Percentiles rank a stretch among this genome's conserved stretches.
Evolutionary conservation across 345 rosid genomes (phyloP).

Genomic region (Rhodomyrtus tomentosa): DNA sequence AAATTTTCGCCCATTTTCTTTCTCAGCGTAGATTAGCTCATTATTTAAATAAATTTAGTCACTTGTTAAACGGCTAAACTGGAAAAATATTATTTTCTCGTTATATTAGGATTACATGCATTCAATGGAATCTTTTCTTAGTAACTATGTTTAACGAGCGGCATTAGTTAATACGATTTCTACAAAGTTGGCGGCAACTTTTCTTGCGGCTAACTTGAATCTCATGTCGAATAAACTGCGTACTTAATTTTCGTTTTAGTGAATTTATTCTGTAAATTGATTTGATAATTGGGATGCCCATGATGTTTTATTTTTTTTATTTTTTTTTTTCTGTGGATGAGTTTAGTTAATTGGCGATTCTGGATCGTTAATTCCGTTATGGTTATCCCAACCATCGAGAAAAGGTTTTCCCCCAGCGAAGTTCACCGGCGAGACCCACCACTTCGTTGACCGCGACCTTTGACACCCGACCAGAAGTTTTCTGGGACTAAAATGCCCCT

Average conservation of each 20-base stretch:
- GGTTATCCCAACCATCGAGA: neutral
- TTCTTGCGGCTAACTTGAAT: no score
- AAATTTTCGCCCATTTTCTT: neutral
- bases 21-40: neutral
- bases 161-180: no score
- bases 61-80: neutral
- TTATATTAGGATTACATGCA: neutral
- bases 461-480: neutral
- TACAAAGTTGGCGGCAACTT: no score
- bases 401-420: neutral
- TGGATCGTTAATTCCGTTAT: slow-evolving; percentile 12
- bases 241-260: no score
- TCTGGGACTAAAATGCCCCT: neutral
- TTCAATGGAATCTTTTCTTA: neutral
- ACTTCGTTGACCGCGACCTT: neutral
- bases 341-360: neutral
- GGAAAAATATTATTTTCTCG: neutral
- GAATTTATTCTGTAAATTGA: no score
- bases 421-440: neutral
- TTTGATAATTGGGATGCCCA: no score
- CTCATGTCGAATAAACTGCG: no score
- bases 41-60: neutral
- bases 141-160: no score
- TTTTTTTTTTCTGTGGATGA: no score
- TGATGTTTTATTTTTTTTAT: no score